A percentile compares a stretch with the other conserved stretches of the same genome.
These are phyloP conservation scores for Stagonosporopsis vannaccii DNA, from an alignment of 2,329 filamentous ascomycete species.

Conservation along the genomic window DNA sequence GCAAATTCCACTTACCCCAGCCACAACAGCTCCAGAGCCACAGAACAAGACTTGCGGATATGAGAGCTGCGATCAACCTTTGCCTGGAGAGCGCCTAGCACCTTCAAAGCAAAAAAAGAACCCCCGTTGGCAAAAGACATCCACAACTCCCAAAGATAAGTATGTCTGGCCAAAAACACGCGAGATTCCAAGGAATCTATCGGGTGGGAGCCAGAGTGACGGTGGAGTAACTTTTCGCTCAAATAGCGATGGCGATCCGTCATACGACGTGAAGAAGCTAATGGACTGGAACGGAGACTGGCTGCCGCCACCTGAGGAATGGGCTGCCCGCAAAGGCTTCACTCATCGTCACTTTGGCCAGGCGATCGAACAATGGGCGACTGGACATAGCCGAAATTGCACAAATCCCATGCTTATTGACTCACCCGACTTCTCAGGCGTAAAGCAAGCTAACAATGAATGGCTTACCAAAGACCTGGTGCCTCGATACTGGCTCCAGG, in stretches of 20 bases:
- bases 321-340: constrained; percentile 50
- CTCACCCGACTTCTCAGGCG: constrained; percentile 9
- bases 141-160: constrained; percentile 17
- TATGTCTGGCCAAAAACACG: constrained; percentile 37
- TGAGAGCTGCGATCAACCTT: constrained; percentile 20
- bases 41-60: background rate
- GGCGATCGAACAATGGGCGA: constrained; percentile 44
- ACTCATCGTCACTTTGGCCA: constrained; percentile 42
- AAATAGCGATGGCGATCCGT: constrained; percentile 41
- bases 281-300: constrained; percentile 56
- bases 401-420: constrained; percentile 17
- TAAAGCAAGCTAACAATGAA: background rate
- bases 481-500: constrained; percentile 40
- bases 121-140: constrained; percentile 20
- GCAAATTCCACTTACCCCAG: constrained; percentile 5
- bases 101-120: constrained; percentile 20
- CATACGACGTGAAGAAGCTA: constrained; percentile 48
- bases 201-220: constrained; percentile 28
- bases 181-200: constrained; percentile 33
- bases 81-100: background rate
- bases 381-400: constrained; percentile 21
- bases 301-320: constrained; percentile 57
- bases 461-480: constrained; percentile 33
- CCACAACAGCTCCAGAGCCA: constrained; percentile 4
- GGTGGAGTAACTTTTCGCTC: constrained; percentile 34